Conservation (phyloP, 1,284 basidiomycete species). For the Trametes polyzona region DNA sequence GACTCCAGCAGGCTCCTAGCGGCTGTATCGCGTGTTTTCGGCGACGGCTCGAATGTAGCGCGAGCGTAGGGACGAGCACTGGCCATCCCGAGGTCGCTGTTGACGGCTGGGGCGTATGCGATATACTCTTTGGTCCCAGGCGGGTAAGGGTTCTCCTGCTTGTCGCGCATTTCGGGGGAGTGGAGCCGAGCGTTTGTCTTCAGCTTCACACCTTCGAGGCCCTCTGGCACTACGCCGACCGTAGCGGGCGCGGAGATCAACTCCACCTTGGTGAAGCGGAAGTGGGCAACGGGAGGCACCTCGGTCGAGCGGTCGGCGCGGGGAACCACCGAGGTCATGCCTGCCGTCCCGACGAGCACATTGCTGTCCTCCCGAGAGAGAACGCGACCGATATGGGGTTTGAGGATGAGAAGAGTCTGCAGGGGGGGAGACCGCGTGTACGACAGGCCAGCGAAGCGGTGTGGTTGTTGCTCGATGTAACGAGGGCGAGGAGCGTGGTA, state of each 20-base stretch:
- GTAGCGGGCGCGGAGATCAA: slow-evolving; percentile 36
- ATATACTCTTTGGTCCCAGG: slow-evolving; percentile 44
- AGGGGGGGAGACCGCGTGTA: slow-evolving; percentile 59
- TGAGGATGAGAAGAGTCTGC: slow-evolving; percentile 54
- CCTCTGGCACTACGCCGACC: slow-evolving; percentile 33
- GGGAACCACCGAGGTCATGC: slow-evolving; percentile 31
- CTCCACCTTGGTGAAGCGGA: slow-evolving; percentile 33
- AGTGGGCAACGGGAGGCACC: slow-evolving; percentile 18
- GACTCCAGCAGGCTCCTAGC: not conserved
- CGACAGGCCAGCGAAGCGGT: slow-evolving; percentile 61
- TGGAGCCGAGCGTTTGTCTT: slow-evolving; percentile 19
- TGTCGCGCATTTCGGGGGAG: slow-evolving; percentile 12
- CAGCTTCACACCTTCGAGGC: slow-evolving; percentile 24
- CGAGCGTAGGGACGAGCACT: no score
- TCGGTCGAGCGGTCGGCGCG: slow-evolving; percentile 2
- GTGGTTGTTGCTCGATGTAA: slow-evolving; percentile 65
- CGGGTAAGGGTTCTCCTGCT: slow-evolving; percentile 26
- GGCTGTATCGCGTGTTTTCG: not conserved
- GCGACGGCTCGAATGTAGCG: not conserved
- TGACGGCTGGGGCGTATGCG: slow-evolving; percentile 11
- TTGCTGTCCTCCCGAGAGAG: slow-evolving; percentile 32
- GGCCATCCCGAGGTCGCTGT: not conserved
- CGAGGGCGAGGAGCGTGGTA: slow-evolving; percentile 36
- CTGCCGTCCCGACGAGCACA: slow-evolving; percentile 34
- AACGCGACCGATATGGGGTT: slow-evolving; percentile 61